A percentile compares a stretch with the other conserved stretches of the same genome.
Conservation (phyloP, 139 green algal genomes). For the Ulvella scutata region DNA sequence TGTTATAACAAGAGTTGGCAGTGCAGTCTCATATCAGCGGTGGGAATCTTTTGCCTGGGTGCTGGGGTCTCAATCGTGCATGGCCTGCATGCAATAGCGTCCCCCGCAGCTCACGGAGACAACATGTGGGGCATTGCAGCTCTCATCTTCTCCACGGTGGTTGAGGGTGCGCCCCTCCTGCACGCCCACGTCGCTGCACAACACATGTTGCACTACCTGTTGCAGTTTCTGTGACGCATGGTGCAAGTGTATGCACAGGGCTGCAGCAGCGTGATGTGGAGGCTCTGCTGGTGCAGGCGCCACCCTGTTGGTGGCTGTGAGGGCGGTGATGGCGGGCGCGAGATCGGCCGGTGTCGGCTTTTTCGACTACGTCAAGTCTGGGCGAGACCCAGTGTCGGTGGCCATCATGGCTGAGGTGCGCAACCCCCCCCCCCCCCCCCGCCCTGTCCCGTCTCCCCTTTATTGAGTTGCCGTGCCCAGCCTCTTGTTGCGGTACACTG, state of each 20-base stretch:
- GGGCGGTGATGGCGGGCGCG: constrained; percentile 31
- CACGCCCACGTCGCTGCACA: no score
- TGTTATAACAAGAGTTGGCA: no score
- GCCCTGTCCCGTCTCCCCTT: no score
- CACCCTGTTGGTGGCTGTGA: constrained; percentile 56
- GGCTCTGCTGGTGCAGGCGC: constrained; percentile 54
- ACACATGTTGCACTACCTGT: no score
- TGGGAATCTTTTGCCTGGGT: constrained; percentile 86
- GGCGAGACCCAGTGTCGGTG: constrained; percentile 69
- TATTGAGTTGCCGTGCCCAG: no score
- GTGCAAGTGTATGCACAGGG: no score
- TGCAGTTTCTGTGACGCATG: no score
- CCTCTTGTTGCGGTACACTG: no score
- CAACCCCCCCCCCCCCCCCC: no score
- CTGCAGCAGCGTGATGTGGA: no score
- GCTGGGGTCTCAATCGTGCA: constrained; percentile 21
- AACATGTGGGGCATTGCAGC: neutral
- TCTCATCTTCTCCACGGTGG: neutral
- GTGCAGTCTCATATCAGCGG: constrained; percentile 74
- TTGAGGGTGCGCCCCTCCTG: neutral
- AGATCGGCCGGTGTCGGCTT: constrained; percentile 26
- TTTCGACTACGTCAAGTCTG: constrained; percentile 31
- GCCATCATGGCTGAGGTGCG: constrained; percentile 84
- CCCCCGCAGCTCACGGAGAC: neutral
- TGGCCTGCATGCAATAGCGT: constrained; percentile 4